Percentiles rank a stretch among this genome's conserved stretches.
Evolutionary conservation across 163 green algal genomes (phyloP).

Genomic region (Coccomyxa subellipsoidea): DNA sequence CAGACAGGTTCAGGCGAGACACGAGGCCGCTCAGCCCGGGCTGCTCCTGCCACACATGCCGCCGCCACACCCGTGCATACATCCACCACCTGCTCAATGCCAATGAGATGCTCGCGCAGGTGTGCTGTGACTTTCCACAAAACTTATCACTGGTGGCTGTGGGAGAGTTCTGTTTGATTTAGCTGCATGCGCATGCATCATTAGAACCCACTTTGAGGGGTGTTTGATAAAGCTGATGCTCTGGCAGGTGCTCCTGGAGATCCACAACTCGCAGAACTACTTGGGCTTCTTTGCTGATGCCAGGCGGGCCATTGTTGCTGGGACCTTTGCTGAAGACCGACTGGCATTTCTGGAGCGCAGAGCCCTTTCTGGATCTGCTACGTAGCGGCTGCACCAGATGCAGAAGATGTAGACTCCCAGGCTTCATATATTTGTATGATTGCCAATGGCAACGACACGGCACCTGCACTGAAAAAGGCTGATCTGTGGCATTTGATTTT

Average conservation of each 20-base stretch:
- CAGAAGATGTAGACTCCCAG: no score
- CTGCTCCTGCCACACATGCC: constrained; percentile 75
- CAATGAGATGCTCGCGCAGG: constrained; percentile 75
- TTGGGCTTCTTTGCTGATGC: constrained; percentile 57
- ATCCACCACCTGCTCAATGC: constrained; percentile 84
- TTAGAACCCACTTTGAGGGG: no score
- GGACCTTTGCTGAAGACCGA: not conserved
- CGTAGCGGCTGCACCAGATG: no score
- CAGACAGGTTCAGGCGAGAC: constrained; percentile 42
- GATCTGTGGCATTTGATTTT: no score
- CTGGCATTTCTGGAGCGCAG: not conserved
- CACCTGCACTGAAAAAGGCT: no score
- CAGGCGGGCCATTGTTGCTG: constrained; percentile 24
- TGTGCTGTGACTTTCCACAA: not conserved
- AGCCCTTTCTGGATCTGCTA: no score
- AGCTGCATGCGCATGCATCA: no score
- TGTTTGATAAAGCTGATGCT: no score
- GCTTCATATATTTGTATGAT: no score
- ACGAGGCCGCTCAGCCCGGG: constrained; percentile 50
- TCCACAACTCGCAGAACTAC: constrained; percentile 77
- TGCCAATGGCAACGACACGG: no score
- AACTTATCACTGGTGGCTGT: not conserved
- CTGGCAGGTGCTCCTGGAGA: constrained; percentile 71
- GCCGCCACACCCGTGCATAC: constrained; percentile 73
- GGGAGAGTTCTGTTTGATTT: no score